Evolutionary conservation across 805 yeast genomes (phyloP), one percentile per base, ranked within the genome.

Genomic region (Yamadazyma insecticola): DNA sequence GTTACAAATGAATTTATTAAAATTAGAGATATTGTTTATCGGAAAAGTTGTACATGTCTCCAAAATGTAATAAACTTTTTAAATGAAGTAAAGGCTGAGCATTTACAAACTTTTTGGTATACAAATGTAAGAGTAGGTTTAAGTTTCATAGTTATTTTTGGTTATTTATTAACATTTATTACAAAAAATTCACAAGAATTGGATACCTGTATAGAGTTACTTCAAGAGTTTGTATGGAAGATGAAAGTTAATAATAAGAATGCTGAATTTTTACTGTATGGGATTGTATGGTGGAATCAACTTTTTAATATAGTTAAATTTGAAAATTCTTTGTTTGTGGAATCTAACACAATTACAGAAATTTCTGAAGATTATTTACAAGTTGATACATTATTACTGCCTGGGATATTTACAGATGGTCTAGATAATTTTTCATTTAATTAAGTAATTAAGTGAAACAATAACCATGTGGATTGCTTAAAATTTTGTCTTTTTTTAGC

Each of bases 91-190:
- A 79, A 78, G 44, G 80, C 81, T 9, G 95, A 87, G 43, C 94
- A 87, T 47, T 67, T 85, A 26, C 88, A 80, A 49, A 76, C 95
- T 5, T 88, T 87, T 53, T 89, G 96, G 96, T 90, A 85, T 57
- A 74, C 87, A 2, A 38, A 36, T 27, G 39, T 29, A 2, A 24
- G 36, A 18, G 22, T 31, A 24, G 42, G 42, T 3, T 30, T 38
- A 8, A 32, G 39, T 24, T 34, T 23, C 22, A 32, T 32, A 3
- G 42, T 38, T 4, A 26, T 38, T 7, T 35, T 38, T 17, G 42
- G 39, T 9, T 35, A 26, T 20, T 29, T 38, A 11, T 20, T 35
- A 16, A 22, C 35, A 3, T 24, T 38, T 11, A 28, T 27, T 6
- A 17, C 38, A 7, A 34, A 38, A 16, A 22, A 24, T 17, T 7